Percentiles rank a stretch among this genome's conserved stretches.
phyloP scores from a whole-genome alignment of 1,284 basidiomycete species.

The Trichosporon faecale region DNA sequence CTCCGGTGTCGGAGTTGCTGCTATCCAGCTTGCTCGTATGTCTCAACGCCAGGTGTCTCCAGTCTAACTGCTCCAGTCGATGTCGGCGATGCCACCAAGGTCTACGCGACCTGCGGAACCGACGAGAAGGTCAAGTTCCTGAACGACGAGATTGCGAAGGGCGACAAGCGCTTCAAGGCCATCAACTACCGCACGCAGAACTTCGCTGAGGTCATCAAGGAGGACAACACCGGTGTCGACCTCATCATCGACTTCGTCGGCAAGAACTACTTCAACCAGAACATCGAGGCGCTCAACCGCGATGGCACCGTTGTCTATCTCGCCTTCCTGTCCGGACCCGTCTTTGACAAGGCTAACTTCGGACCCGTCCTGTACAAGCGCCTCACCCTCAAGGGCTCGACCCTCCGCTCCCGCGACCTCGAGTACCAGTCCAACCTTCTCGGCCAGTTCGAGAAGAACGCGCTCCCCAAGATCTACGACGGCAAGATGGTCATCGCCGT shows the following conservation, averaged over 20 bases:
- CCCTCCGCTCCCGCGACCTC: conserved; percentile 71
- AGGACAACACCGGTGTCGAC: conserved; percentile 53
- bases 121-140: conserved; percentile 80
- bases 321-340: conserved; percentile 59
- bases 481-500: conserved; percentile 70
- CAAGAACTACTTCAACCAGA: conserved; percentile 75
- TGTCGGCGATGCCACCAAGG: conserved; percentile 55
- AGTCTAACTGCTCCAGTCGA: conserved; percentile 25
- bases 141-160: conserved; percentile 52
- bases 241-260: conserved; percentile 75
- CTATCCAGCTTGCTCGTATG: conserved; percentile 78
- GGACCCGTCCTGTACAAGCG: conserved; percentile 71
- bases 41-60: conserved; percentile 51
- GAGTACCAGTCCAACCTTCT: conserved; percentile 80
- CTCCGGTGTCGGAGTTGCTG: conserved; percentile 84
- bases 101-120: conserved; percentile 81
- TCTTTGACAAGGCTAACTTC: conserved; percentile 63
- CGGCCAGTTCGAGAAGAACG: conserved; percentile 60
- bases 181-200: conserved; percentile 82
- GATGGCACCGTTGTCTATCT: conserved; percentile 69
- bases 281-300: conserved; percentile 69
- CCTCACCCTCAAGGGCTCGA: conserved; percentile 83
- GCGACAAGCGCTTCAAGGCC: conserved; percentile 64
- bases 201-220: conserved; percentile 55
- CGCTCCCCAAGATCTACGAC: conserved; percentile 62